Conservation (phyloP, 2,329 filamentous ascomycete species). For the Paramyrothecium sp. region DNA sequence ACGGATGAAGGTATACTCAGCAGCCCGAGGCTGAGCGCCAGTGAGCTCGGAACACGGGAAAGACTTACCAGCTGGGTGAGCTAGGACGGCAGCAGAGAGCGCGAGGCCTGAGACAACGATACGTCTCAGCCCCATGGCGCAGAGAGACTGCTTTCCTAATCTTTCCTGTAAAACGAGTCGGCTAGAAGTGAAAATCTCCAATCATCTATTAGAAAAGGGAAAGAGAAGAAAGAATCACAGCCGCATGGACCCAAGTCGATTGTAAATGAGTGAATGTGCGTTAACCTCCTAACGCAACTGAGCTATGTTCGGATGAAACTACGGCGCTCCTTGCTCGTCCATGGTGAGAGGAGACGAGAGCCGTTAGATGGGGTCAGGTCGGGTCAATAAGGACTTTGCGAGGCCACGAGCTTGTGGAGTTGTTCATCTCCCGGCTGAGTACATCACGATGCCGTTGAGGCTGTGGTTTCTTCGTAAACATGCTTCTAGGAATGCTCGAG, state of each 20-base stretch:
- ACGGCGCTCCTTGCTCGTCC: not conserved
- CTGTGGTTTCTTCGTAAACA: not conserved
- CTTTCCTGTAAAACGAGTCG: not conserved
- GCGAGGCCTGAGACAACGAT: conserved; percentile 20
- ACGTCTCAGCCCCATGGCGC: conserved; percentile 16
- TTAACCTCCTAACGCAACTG: not conserved
- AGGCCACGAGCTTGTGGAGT: not conserved
- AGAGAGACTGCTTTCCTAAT: not conserved
- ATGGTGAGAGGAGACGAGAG: not conserved
- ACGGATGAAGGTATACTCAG: too few relatives aligned
- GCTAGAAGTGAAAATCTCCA: not conserved
- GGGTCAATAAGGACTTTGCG: not conserved
- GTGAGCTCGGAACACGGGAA: not conserved
- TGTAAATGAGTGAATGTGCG: not conserved
- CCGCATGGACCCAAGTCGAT: not conserved
- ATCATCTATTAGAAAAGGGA: conserved; percentile 1
- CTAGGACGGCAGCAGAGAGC: conserved; percentile 16
- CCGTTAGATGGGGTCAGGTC: too few relatives aligned
- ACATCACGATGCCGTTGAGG: not conserved
- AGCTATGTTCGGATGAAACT: not conserved
- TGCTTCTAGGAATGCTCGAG: not conserved
- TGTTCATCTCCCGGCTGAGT: not conserved
- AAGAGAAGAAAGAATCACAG: not conserved
- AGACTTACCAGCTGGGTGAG: conserved; percentile 20
- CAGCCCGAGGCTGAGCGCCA: not conserved